phyloP scores from a whole-genome alignment of 2,329 filamentous ascomycete genomes.

The Calonectria hongkongensis region DNA sequence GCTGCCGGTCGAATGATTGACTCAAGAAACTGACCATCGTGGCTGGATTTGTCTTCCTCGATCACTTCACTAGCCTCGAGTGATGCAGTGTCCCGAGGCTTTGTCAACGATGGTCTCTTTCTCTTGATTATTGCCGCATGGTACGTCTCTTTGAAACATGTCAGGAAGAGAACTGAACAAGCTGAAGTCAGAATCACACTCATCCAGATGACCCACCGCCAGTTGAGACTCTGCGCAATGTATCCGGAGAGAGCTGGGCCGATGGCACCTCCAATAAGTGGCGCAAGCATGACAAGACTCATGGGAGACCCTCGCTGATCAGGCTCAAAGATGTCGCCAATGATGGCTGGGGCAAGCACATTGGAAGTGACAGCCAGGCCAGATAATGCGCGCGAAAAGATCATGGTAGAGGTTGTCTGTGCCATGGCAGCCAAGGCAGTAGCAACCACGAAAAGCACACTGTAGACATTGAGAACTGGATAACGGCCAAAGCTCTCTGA shows the following conservation, averaged over 20 bases:
- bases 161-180: background rate
- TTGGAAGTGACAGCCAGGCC: slow-evolving; percentile 7
- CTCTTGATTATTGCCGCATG: background rate
- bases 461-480: slow-evolving; percentile 72
- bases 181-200: background rate
- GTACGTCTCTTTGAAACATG: slow-evolving; percentile 17
- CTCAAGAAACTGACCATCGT: background rate
- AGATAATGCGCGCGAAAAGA: background rate
- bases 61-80: background rate
- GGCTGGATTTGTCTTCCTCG: background rate
- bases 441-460: slow-evolving; percentile 69
- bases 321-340: slow-evolving; percentile 9
- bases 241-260: slow-evolving; percentile 11
- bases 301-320: slow-evolving; percentile 10
- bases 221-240: slow-evolving; percentile 5
- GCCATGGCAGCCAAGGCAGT: slow-evolving; percentile 54
- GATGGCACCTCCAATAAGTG: slow-evolving; percentile 12
- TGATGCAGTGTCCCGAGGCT: background rate
- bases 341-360: slow-evolving; percentile 16
- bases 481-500: slow-evolving; percentile 77
- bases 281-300: slow-evolving; percentile 12
- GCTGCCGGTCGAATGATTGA: background rate
- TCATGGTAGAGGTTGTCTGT: slow-evolving; percentile 1
- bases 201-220: slow-evolving; percentile 22
- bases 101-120: background rate